These are phyloP conservation scores for Saccharomyces jurei DNA, from an alignment of 805 yeast species.

Conservation along the genomic window DNA sequence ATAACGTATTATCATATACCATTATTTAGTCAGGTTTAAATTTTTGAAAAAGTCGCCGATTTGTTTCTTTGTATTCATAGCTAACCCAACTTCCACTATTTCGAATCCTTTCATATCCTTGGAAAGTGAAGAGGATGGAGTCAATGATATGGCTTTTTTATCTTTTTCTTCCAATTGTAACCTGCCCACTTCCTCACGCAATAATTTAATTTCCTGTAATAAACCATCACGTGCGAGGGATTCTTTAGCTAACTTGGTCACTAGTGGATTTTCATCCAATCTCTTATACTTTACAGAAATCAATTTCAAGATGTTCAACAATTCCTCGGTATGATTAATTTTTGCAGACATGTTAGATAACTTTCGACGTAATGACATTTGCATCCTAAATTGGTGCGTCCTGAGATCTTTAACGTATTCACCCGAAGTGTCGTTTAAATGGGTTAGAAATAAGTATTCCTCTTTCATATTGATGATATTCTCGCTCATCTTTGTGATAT, in stretches of 20 bases:
- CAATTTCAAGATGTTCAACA: conserved; percentile 17
- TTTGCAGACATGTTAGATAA: conserved; percentile 12
- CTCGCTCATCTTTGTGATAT: neutral
- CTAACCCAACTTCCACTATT: conserved; percentile 20
- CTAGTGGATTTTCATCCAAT: conserved; percentile 12
- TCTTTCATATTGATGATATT: neutral
- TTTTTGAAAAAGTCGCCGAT: conserved; percentile 22
- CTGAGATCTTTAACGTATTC: conserved; percentile 8
- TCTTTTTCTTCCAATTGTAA: conserved; percentile 5
- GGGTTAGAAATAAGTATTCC: neutral
- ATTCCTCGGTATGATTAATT: conserved; percentile 11
- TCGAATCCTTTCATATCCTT: conserved; percentile 10
- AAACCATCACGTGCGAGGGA: conserved; percentile 12
- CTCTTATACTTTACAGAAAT: conserved; percentile 9
- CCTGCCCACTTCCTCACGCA: conserved; percentile 18
- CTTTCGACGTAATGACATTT: conserved; percentile 15
- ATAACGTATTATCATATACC: neutral
- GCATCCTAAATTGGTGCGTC: conserved; percentile 19
- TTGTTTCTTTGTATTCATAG: conserved; percentile 19
- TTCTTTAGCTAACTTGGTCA: conserved; percentile 13
- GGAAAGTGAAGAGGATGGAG: neutral
- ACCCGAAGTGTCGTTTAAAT: neutral
- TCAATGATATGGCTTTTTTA: neutral
- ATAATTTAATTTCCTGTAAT: conserved; percentile 14
- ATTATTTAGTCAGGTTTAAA: neutral